Evolutionary conservation across 768 basidiomycete genomes (phyloP).

Genomic region (Trametes elegans): DNA sequence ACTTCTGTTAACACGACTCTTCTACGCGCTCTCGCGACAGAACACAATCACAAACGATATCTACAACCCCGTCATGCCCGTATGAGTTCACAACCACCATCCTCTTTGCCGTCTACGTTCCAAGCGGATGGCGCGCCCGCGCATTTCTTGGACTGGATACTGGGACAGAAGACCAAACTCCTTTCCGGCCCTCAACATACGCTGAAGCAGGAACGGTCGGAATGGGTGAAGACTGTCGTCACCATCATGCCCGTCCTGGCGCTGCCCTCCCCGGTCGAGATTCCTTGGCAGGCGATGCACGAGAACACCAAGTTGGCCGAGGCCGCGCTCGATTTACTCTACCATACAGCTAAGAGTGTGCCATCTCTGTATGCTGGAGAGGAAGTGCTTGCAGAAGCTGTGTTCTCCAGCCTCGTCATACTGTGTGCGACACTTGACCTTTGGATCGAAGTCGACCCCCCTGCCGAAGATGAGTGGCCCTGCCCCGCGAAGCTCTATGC

Average conservation of each 20-base stretch:
- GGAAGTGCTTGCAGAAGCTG: constrained; percentile 44
- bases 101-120: constrained; percentile 23
- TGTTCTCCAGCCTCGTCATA: constrained; percentile 51
- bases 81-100: constrained; percentile 15
- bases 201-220: background rate
- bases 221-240: constrained; percentile 7
- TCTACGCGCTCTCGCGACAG: background rate
- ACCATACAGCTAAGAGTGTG: constrained; percentile 44
- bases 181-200: constrained; percentile 5
- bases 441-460: constrained; percentile 51
- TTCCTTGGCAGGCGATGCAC: constrained; percentile 52
- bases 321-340: constrained; percentile 52
- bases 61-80: background rate
- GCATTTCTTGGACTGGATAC: constrained; percentile 18
- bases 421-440: constrained; percentile 55
- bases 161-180: constrained; percentile 8
- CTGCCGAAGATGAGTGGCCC: constrained; percentile 37
- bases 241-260: constrained; percentile 44
- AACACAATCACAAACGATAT: no score
- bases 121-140: constrained; percentile 18
- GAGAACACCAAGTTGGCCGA: constrained; percentile 58
- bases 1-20: no score
- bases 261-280: constrained; percentile 53
- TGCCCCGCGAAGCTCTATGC: constrained; percentile 50
- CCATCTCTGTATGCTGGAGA: constrained; percentile 49